A percentile compares a stretch with the other conserved stretches of the same genome.
Conservation (phyloP, 345 rosid species). For the Orychophragmus violaceus region DNA sequence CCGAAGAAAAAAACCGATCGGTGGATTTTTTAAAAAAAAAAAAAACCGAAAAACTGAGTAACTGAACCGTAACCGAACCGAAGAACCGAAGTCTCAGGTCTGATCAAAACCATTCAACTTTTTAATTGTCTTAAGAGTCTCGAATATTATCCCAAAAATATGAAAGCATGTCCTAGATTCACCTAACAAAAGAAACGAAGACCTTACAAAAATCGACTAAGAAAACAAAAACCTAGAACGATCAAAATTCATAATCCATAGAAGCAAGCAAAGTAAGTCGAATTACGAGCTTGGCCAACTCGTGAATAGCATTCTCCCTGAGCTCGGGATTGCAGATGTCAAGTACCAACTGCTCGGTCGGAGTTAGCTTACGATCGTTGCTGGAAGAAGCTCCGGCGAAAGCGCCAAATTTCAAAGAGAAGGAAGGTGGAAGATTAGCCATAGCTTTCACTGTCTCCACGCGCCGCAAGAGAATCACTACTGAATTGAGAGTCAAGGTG, state of each 20-base stretch:
- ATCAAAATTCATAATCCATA: not conserved
- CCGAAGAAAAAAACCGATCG: too few relatives aligned
- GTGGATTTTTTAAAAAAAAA: too few relatives aligned
- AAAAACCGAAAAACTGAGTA: too few relatives aligned
- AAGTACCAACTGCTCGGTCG: constrained; percentile 73
- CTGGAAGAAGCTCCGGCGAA: constrained; percentile 32
- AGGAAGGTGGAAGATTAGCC: constrained; percentile 60
- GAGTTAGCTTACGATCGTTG: constrained; percentile 58
- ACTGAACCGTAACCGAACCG: too few relatives aligned
- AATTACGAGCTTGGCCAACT: constrained; percentile 51
- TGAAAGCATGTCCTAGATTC: not conserved
- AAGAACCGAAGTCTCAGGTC: too few relatives aligned
- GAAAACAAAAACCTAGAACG: not conserved
- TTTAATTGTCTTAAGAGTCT: not conserved
- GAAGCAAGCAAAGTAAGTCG: not conserved
- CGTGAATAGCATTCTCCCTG: constrained; percentile 69
- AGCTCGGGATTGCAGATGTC: constrained; percentile 70
- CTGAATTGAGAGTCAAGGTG: not conserved
- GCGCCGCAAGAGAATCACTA: constrained; percentile 18
- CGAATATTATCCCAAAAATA: too few relatives aligned
- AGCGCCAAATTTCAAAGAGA: constrained; percentile 25
- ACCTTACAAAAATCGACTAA: not conserved
- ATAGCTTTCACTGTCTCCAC: constrained; percentile 25
- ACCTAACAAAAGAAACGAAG: not conserved
- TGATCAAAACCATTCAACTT: not conserved